phyloP scores from a whole-genome alignment of 257 asterid genomes.

The Ligustrum vulgare region DNA sequence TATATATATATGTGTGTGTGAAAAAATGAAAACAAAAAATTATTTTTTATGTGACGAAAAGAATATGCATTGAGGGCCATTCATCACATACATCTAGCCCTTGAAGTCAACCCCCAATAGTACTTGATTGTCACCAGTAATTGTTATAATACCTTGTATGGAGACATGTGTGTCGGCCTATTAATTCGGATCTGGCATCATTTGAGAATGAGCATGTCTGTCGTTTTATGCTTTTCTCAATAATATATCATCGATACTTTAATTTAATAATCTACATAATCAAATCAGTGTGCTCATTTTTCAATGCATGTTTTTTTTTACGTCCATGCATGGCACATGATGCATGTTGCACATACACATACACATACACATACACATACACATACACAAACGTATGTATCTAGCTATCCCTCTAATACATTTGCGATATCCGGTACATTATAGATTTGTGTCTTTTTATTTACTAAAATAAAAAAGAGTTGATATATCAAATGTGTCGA shows the following conservation, averaged over 20 bases:
- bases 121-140: slow-evolving; percentile 12
- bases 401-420: too few relatives aligned
- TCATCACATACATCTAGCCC: slow-evolving; percentile 36
- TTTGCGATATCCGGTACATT: too few relatives aligned
- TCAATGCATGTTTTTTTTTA: not conserved
- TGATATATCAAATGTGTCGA: too few relatives aligned
- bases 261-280: slow-evolving; percentile 14
- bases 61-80: too few relatives aligned
- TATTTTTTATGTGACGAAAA: too few relatives aligned
- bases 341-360: slow-evolving; percentile 5
- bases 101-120: slow-evolving; percentile 58
- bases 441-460: too few relatives aligned
- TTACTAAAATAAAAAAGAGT: too few relatives aligned
- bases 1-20: too few relatives aligned
- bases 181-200: slow-evolving; percentile 82
- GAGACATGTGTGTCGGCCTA: slow-evolving; percentile 49
- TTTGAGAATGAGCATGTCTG: slow-evolving; percentile 86
- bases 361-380: not conserved
- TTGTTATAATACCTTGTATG: slow-evolving; percentile 14
- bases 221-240: slow-evolving; percentile 43
- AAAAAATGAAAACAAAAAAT: too few relatives aligned
- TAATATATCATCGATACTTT: slow-evolving; percentile 18
- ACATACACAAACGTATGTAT: too few relatives aligned
- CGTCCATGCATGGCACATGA: slow-evolving; percentile 4
- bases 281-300: not conserved